Evolutionary conservation across 2,329 filamentous ascomycete genomes (phyloP).

Genomic region (Cytospora piceicola): DNA sequence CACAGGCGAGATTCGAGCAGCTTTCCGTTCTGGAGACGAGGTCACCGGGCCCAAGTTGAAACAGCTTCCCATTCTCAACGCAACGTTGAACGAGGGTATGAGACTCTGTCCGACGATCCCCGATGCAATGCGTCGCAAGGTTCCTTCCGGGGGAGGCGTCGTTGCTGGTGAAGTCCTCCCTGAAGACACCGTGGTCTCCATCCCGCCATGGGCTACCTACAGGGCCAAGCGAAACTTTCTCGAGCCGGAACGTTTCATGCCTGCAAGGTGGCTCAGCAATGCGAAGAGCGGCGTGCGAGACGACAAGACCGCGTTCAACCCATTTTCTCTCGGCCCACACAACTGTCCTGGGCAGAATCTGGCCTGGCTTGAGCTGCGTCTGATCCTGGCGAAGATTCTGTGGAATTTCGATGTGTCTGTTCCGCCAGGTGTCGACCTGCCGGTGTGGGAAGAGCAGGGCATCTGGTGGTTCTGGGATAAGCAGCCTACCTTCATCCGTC

Average conservation of each 20-base stretch:
- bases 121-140: slow-evolving; percentile 15
- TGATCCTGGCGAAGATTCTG: slow-evolving; percentile 14
- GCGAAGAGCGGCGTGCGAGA: slow-evolving; percentile 3
- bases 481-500: slow-evolving; percentile 14
- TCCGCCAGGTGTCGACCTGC: slow-evolving; percentile 5
- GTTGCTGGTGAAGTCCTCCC: slow-evolving; percentile 17
- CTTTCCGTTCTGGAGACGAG: slow-evolving; percentile 10
- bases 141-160: slow-evolving; percentile 7
- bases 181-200: slow-evolving; percentile 10
- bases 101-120: slow-evolving; percentile 22
- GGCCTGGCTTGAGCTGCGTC: slow-evolving; percentile 19
- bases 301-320: slow-evolving; percentile 11
- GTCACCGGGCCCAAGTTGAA: slow-evolving; percentile 10
- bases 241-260: slow-evolving; percentile 19
- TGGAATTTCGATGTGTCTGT: slow-evolving; percentile 15
- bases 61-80: slow-evolving; percentile 18
- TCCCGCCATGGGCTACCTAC: slow-evolving; percentile 18
- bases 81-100: slow-evolving; percentile 15
- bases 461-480: slow-evolving; percentile 23
- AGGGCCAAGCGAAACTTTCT: slow-evolving; percentile 16
- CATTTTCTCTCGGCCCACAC: slow-evolving; percentile 19
- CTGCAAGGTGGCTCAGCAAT: slow-evolving; percentile 13
- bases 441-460: slow-evolving; percentile 17
- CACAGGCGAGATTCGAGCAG: slow-evolving; percentile 11
- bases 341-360: slow-evolving; percentile 20